These are phyloP conservation scores for Pterocarpus macrocarpus DNA, from an alignment of 306 rosid species.

Conservation along the genomic window DNA sequence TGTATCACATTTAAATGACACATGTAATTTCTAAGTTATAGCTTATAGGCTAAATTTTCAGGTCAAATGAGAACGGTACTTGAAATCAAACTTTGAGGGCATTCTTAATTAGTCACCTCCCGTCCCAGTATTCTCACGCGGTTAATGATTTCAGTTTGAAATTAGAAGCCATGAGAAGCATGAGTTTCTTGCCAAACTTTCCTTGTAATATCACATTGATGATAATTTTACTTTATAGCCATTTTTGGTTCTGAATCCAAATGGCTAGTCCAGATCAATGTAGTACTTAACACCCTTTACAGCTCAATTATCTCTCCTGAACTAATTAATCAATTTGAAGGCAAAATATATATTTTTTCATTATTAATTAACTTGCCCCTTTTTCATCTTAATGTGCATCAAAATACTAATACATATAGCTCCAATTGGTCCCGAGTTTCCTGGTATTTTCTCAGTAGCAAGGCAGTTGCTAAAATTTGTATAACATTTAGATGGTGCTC, in stretches of 20 bases:
- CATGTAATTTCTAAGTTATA: not conserved
- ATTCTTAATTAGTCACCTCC: not conserved
- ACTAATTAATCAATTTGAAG: too few species aligned
- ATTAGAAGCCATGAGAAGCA: constrained; percentile 34
- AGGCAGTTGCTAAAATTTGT: too few species aligned
- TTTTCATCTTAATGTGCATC: too few species aligned
- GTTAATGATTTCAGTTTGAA: constrained; percentile 14
- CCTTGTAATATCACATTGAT: not conserved
- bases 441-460: too few species aligned
- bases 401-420: too few species aligned
- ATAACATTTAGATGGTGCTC: too few species aligned
- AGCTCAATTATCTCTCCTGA: too few species aligned
- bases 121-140: constrained; percentile 13
- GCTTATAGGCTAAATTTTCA: not conserved
- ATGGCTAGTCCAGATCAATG: too few species aligned
- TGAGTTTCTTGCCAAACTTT: constrained; percentile 1
- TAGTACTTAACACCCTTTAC: not conserved
- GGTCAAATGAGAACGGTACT: not conserved
- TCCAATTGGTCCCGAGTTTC: too few species aligned
- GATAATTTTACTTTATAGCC: not conserved
- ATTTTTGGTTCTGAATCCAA: too few species aligned
- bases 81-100: constrained; percentile 19
- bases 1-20: constrained; percentile 30
- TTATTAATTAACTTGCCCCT: too few species aligned
- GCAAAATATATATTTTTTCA: too few species aligned